phyloP scores from a whole-genome alignment of 2,329 filamentous ascomycete species.

The Elsinoe australis region DNA sequence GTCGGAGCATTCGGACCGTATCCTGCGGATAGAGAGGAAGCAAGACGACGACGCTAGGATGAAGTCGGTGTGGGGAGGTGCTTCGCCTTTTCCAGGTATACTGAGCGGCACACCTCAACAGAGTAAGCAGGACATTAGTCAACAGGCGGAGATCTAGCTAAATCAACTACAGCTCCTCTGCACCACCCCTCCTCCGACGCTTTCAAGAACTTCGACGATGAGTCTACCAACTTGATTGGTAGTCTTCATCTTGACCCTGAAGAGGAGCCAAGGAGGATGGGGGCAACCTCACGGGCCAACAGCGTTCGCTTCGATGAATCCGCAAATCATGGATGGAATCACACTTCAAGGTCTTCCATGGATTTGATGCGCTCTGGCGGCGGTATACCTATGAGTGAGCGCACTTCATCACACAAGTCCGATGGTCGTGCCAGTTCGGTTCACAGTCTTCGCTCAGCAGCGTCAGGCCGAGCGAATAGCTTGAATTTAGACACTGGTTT shows the following conservation, averaged over 20 bases:
- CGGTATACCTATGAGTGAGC: conserved; percentile 74
- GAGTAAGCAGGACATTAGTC: conserved; percentile 51
- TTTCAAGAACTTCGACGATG: conserved; percentile 85
- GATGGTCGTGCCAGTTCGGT: conserved; percentile 89
- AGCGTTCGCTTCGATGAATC: conserved; percentile 97
- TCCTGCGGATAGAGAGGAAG: conserved; percentile 53
- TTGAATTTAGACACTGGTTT: conserved; percentile 73
- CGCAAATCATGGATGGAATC: conserved; percentile 81
- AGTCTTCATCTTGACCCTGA: conserved; percentile 80
- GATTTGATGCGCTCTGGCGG: conserved; percentile 79
- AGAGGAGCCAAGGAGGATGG: conserved; percentile 74
- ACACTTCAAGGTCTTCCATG: conserved; percentile 71
- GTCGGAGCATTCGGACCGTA: conserved; percentile 53
- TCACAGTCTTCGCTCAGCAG: conserved; percentile 68
- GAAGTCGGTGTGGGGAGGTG: conserved; percentile 81
- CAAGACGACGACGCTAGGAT: conserved; percentile 56
- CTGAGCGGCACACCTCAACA: conserved; percentile 77
- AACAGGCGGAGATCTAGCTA: too few species aligned
- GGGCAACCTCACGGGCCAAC: conserved; percentile 85
- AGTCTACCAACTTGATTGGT: conserved; percentile 69
- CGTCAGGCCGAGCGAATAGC: conserved; percentile 77
- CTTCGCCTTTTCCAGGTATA: conserved; percentile 81
- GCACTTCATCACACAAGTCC: conserved; percentile 88
- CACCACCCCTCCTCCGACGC: conserved; percentile 74
- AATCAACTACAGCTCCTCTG: conserved; percentile 76